A percentile compares a stretch with the other conserved stretches of the same genome.
phyloP scores from a whole-genome alignment of 495 filamentous ascomycete species.

The Aspergillus leporis region DNA sequence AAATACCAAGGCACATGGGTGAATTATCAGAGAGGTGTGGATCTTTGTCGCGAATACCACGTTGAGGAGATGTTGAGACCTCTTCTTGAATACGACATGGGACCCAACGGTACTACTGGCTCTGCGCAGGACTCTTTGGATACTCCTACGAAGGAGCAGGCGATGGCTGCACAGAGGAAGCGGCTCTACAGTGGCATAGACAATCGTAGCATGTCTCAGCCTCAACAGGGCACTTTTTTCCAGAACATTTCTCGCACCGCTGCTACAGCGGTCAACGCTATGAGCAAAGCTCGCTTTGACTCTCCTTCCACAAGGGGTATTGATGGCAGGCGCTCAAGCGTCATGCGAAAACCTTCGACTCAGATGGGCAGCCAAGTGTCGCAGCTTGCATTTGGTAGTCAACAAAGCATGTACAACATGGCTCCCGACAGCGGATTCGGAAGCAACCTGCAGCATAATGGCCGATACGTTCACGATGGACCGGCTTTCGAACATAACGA shows the following conservation, averaged over 20 bases:
- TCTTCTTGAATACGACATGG: slow-evolving; percentile 86
- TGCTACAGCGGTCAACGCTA: slow-evolving; percentile 86
- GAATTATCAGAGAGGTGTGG: slow-evolving; percentile 82
- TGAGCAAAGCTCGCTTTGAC: slow-evolving; percentile 93
- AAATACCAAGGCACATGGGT: slow-evolving; percentile 99
- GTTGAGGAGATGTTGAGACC: slow-evolving; percentile 85
- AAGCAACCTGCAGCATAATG: slow-evolving; percentile 43
- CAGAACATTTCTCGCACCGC: slow-evolving; percentile 93
- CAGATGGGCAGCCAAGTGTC: slow-evolving; percentile 65
- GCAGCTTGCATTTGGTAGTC: slow-evolving; percentile 55
- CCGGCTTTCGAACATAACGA: slow-evolving; percentile 55
- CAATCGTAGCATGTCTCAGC: slow-evolving; percentile 61
- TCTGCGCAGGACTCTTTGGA: slow-evolving; percentile 64
- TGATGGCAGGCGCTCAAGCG: slow-evolving; percentile 50
- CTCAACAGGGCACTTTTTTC: slow-evolving; percentile 82
- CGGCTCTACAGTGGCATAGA: slow-evolving; percentile 77
- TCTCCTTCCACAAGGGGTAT: slow-evolving; percentile 69
- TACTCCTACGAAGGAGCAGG: slow-evolving; percentile 98
- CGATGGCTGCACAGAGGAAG: slow-evolving; percentile 96
- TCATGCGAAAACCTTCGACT: slow-evolving; percentile 58
- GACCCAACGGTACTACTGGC: slow-evolving; percentile 67
- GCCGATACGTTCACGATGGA: slow-evolving; percentile 46
- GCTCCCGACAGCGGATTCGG: slow-evolving; percentile 64
- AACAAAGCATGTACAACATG: slow-evolving; percentile 67
- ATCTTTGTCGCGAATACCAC: slow-evolving; percentile 90